phyloP scores from a whole-genome alignment of 495 filamentous ascomycete species.

The Aspergillus kassunensis region DNA sequence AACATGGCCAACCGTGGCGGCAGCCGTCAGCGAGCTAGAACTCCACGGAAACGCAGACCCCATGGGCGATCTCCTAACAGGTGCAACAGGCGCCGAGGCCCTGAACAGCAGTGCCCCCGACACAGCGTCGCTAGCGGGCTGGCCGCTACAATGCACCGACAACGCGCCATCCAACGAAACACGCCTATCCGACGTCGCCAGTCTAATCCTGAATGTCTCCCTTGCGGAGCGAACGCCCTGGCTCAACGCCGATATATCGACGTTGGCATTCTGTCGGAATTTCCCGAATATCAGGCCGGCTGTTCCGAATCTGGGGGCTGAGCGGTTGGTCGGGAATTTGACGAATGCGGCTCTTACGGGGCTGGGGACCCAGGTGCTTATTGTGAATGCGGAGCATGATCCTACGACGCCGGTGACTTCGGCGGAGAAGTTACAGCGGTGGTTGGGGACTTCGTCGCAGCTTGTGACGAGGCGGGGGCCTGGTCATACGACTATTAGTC shows the following conservation, averaged over 20 bases:
- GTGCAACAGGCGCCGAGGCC: neutral
- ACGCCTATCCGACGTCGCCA: neutral
- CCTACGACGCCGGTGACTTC: neutral
- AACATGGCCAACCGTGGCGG: neutral
- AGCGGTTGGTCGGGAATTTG: neutral
- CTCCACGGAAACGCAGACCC: neutral
- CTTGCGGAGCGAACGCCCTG: neutral
- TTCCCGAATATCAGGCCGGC: conserved; percentile 3
- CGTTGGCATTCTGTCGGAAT: conserved; percentile 7
- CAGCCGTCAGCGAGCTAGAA: neutral
- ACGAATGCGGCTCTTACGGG: neutral
- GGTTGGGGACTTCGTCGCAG: conserved; percentile 2
- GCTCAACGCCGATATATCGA: neutral
- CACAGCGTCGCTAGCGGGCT: neutral
- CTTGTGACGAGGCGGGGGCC: neutral
- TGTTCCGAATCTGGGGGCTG: conserved; percentile 1
- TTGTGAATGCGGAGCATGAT: conserved; percentile 3
- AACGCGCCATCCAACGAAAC: conserved; percentile 1
- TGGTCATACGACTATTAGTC: conserved; percentile 7
- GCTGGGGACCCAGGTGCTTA: neutral
- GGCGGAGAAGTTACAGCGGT: neutral
- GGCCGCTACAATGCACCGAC: conserved; percentile 10
- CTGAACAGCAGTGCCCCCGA: neutral
- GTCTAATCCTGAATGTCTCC: conserved; percentile 1
- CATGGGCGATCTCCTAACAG: neutral